These are phyloP conservation scores for Inonotus obliquus DNA, from an alignment of 1,284 basidiomycete species.

Conservation along the genomic window DNA sequence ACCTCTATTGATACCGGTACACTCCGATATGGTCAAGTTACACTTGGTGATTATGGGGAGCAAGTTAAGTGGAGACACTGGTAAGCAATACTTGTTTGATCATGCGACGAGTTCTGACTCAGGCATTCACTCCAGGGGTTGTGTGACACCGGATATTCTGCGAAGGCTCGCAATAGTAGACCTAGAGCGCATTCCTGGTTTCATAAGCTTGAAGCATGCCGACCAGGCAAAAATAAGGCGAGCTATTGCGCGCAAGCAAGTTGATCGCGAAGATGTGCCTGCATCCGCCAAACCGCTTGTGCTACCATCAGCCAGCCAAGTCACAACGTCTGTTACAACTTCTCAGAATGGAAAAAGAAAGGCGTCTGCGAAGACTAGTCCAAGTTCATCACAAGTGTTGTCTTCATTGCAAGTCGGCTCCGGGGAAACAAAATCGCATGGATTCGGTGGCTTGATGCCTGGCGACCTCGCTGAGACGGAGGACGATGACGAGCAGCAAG, in stretches of 20 bases:
- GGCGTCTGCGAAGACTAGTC: background rate
- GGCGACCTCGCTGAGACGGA: slow-evolving; percentile 30
- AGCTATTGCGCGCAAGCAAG: slow-evolving; percentile 46
- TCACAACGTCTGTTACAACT: background rate
- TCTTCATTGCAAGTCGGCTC: slow-evolving; percentile 4
- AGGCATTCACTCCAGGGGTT: slow-evolving; percentile 46
- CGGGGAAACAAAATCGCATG: too few species aligned
- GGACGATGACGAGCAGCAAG: slow-evolving; percentile 38
- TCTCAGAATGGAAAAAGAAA: slow-evolving; percentile 11
- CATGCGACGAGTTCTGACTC: slow-evolving; percentile 7
- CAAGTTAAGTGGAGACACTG: slow-evolving; percentile 71
- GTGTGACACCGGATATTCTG: slow-evolving; percentile 58
- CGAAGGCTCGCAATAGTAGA: slow-evolving; percentile 40
- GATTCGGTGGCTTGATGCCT: slow-evolving; percentile 14
- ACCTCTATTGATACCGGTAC: slow-evolving; percentile 46
- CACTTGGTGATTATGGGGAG: slow-evolving; percentile 46
- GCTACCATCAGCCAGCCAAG: background rate
- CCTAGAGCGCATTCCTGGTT: slow-evolving; percentile 45
- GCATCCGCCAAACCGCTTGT: slow-evolving; percentile 29
- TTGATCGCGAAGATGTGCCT: slow-evolving; percentile 56
- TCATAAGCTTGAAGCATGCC: slow-evolving; percentile 43
- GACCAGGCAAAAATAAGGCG: slow-evolving; percentile 59
- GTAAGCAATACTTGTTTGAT: slow-evolving; percentile 33
- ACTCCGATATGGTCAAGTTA: slow-evolving; percentile 57
- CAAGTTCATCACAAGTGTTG: slow-evolving; percentile 9